phyloP scores from a whole-genome alignment of 2,329 filamentous ascomycete species.

The Blumeriella jaapii region DNA sequence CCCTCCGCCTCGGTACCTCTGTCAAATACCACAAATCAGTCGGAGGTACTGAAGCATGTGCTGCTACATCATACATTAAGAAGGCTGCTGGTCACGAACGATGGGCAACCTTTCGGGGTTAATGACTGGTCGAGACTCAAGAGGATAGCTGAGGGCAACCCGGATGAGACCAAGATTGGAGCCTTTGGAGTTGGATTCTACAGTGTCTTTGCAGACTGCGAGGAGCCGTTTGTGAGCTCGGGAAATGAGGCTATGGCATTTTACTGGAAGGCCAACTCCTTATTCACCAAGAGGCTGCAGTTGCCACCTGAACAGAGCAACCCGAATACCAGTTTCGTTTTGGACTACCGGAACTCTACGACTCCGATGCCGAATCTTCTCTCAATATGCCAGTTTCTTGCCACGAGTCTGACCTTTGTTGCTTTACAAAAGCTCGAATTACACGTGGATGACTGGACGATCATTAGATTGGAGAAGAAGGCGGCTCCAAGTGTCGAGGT shows the following conservation, averaged over 20 bases:
- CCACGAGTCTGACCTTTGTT: slow-evolving; percentile 93
- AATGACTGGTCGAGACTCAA: slow-evolving; percentile 92
- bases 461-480: slow-evolving; percentile 74
- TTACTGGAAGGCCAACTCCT: slow-evolving; percentile 97
- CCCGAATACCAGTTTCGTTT: slow-evolving; percentile 76
- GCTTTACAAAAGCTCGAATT: slow-evolving; percentile 79
- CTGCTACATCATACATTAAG: slow-evolving; percentile 77
- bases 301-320: slow-evolving; percentile 56
- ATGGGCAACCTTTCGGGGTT: slow-evolving; percentile 75
- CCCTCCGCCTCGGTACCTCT: slow-evolving; percentile 69
- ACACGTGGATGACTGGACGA: slow-evolving; percentile 76
- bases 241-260: slow-evolving; percentile 93
- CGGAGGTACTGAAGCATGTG: slow-evolving; percentile 68
- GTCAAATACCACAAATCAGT: slow-evolving; percentile 49
- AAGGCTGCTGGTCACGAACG: slow-evolving; percentile 82
- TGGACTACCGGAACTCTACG: slow-evolving; percentile 84
- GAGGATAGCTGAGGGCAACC: slow-evolving; percentile 97
- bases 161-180: slow-evolving; percentile 97
- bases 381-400: slow-evolving; percentile 81
- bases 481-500: slow-evolving; percentile 66
- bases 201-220: slow-evolving; percentile 95
- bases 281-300: slow-evolving; percentile 81
- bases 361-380: slow-evolving; percentile 79
- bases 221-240: slow-evolving; percentile 93
- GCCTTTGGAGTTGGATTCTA: slow-evolving; percentile 98